Percentiles rank a stretch among this genome's conserved stretches.
Conservation (phyloP, 73 alveolate species). For the Tetrahymena malaccensis region DNA sequence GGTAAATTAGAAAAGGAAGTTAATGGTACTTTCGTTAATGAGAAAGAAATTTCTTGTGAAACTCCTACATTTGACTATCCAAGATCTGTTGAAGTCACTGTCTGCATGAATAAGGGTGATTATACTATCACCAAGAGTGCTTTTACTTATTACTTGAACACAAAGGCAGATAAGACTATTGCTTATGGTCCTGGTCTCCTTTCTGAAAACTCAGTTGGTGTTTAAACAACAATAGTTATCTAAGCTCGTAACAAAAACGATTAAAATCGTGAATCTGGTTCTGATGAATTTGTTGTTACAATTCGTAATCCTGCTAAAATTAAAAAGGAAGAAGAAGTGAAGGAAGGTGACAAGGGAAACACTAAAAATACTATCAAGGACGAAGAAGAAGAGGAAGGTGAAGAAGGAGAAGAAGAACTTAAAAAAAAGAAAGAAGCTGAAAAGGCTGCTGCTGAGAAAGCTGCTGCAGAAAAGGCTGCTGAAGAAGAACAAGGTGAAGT, state of each 20-base stretch:
- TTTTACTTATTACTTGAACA: conserved; percentile 94
- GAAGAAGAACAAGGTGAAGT: conserved; percentile 63
- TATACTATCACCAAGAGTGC: conserved; percentile 82
- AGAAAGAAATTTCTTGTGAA: conserved; percentile 83
- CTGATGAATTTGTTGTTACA: conserved; percentile 88
- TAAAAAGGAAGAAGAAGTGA: conserved; percentile 4
- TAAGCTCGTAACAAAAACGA: conserved; percentile 93
- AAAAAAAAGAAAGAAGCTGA: conserved; percentile 65
- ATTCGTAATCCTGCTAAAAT: conserved; percentile 42
- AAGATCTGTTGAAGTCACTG: conserved; percentile 91
- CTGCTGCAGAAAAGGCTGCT: conserved; percentile 55
- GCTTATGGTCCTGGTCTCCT: conserved; percentile 99
- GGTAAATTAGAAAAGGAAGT: conserved; percentile 86
- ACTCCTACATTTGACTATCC: conserved; percentile 95
- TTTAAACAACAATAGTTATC: conserved; percentile 76
- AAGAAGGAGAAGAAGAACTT: conserved; percentile 58
- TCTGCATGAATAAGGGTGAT: conserved; percentile 91
- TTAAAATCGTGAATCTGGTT: conserved; percentile 95
- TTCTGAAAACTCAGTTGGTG: conserved; percentile 81
- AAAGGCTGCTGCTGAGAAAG: conserved; percentile 32
- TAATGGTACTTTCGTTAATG: conserved; percentile 77
- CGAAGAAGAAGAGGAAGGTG: conserved; percentile 49
- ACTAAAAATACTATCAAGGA: not conserved
- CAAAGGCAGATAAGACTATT: conserved; percentile 96
- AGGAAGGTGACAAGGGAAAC: not conserved